phyloP scores from a whole-genome alignment of 305 asterid genomes.

The Fraxinus sp. region DNA sequence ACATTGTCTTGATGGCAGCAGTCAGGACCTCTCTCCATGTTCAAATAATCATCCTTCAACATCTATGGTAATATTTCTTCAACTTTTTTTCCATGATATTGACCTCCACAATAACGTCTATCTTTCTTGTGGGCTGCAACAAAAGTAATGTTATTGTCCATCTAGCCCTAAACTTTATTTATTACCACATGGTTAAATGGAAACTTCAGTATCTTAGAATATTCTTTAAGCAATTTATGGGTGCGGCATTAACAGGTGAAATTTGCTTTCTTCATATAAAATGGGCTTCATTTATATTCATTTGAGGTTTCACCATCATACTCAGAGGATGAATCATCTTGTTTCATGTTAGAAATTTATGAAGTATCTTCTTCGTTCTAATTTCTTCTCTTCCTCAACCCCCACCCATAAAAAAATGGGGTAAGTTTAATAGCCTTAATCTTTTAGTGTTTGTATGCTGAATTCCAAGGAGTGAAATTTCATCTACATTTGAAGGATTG shows the following conservation, averaged over 20 bases:
- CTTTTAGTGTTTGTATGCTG: slow-evolving; percentile 2
- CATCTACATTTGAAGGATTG: slow-evolving; percentile 45
- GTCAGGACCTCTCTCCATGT: slow-evolving; percentile 34
- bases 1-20: slow-evolving; percentile 25
- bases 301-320: neutral
- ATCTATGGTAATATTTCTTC: slow-evolving; percentile 43
- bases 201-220: slow-evolving; percentile 4
- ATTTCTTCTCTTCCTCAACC: neutral
- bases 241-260: neutral
- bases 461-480: slow-evolving; percentile 23
- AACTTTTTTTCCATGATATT: slow-evolving; percentile 8
- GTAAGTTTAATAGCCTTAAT: neutral
- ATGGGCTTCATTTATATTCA: slow-evolving; percentile 15
- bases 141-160: slow-evolving; percentile 11
- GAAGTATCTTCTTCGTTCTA: neutral
- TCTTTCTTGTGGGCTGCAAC: slow-evolving; percentile 8
- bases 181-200: slow-evolving; percentile 12
- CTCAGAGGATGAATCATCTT: neutral
- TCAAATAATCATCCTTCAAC: slow-evolving; percentile 35
- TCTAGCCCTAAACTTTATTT: neutral
- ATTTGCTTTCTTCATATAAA: slow-evolving; percentile 10
- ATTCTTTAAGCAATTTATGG: neutral
- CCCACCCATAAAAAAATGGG: neutral
- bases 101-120: neutral
- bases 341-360: neutral